phyloP scores from a whole-genome alignment of 805 yeast species.

The Jamesozyma rosinii region DNA sequence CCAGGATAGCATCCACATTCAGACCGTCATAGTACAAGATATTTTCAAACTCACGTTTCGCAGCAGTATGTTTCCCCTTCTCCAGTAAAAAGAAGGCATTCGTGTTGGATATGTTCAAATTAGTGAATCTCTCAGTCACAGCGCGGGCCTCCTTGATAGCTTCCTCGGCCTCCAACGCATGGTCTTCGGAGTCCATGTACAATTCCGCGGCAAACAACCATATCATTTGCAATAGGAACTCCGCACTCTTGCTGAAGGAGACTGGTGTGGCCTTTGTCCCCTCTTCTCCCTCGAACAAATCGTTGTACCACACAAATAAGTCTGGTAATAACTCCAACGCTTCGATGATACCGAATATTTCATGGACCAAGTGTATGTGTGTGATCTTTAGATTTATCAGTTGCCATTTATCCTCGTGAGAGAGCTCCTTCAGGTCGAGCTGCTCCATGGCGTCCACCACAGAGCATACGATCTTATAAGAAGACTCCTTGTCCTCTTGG shows the following conservation, averaged over 20 bases:
- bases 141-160: slow-evolving; percentile 66
- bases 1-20: slow-evolving; percentile 46
- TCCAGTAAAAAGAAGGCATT: slow-evolving; percentile 30
- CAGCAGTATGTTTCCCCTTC: slow-evolving; percentile 34
- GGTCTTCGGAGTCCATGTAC: slow-evolving; percentile 39
- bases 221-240: slow-evolving; percentile 43
- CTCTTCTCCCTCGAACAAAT: slow-evolving; percentile 32
- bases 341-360: slow-evolving; percentile 45
- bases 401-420: slow-evolving; percentile 33
- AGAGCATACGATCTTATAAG: slow-evolving; percentile 48
- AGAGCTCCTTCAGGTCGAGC: slow-evolving; percentile 7
- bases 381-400: slow-evolving; percentile 65
- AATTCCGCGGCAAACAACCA: slow-evolving; percentile 71
- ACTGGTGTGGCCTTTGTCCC: slow-evolving; percentile 4
- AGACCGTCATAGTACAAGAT: slow-evolving; percentile 44
- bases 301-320: slow-evolving; percentile 49
- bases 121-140: slow-evolving; percentile 37
- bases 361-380: slow-evolving; percentile 59
- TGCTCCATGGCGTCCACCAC: slow-evolving; percentile 39
- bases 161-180: slow-evolving; percentile 52
- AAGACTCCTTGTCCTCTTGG: slow-evolving; percentile 45
- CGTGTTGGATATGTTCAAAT: slow-evolving; percentile 22
- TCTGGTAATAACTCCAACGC: slow-evolving; percentile 60
- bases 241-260: slow-evolving; percentile 18
- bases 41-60: slow-evolving; percentile 57